Evolutionary conservation across 495 filamentous ascomycete species (phyloP).

Genomic region (Aspergillus nanangensis): DNA sequence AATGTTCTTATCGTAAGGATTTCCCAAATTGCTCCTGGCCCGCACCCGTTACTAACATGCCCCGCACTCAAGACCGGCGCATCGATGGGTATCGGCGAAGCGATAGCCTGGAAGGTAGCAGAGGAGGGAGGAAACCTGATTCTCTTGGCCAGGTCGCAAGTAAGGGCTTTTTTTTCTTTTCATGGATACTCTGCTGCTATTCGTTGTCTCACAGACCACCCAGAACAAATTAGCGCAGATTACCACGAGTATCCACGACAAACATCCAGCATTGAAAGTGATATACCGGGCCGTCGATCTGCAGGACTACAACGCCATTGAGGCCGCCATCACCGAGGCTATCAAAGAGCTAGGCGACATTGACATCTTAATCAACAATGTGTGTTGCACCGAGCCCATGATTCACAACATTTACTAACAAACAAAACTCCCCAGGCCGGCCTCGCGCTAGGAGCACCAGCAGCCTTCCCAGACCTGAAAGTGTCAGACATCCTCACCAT

Average conservation of each 20-base stretch:
- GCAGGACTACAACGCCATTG: slow-evolving; percentile 19
- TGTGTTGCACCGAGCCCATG: neutral
- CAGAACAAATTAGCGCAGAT: slow-evolving; percentile 26
- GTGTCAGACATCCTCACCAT: slow-evolving; percentile 23
- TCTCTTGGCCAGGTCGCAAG: slow-evolving; percentile 14
- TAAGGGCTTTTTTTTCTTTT: neutral
- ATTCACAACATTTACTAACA: neutral
- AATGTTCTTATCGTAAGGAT: no score
- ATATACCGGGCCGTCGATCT: slow-evolving; percentile 20
- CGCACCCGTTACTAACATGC: no score
- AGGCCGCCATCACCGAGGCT: slow-evolving; percentile 13
- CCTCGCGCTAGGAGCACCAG: slow-evolving; percentile 32
- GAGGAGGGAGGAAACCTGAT: slow-evolving; percentile 18
- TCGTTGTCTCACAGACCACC: neutral
- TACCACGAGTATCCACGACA: slow-evolving; percentile 1
- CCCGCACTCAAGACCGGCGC: slow-evolving; percentile 32
- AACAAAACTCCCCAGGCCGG: slow-evolving; percentile 22
- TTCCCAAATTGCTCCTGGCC: no score
- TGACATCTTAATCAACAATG: slow-evolving; percentile 36
- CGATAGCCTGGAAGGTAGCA: slow-evolving; percentile 19
- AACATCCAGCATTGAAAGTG: slow-evolving; percentile 10
- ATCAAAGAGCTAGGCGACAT: slow-evolving; percentile 19
- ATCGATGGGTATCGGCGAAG: slow-evolving; percentile 31
- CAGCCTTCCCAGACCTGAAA: slow-evolving; percentile 20
- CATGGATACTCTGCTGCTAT: neutral